Conservation (phyloP, 139 green algal species). For the Asterochloris sp. region DNA sequence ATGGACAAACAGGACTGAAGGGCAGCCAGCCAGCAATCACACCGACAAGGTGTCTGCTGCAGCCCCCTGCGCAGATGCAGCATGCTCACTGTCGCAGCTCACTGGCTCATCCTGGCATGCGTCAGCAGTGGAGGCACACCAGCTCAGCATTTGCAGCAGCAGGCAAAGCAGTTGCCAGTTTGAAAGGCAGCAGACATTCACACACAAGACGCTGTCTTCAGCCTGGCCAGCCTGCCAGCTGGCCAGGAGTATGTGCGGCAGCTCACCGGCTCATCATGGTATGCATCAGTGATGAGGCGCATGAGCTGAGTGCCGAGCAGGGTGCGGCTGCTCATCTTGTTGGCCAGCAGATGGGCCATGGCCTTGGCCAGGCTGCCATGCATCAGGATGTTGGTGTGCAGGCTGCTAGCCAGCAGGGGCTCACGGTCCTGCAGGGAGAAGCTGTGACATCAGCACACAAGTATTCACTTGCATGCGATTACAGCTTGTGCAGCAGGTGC, state of each 20-base stretch:
- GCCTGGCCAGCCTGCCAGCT: too few species aligned
- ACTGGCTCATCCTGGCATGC: too few species aligned
- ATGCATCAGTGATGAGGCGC: conserved; percentile 73
- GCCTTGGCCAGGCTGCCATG: conserved; percentile 79
- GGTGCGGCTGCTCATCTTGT: conserved; percentile 85
- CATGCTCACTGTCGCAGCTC: too few species aligned
- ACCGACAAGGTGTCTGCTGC: too few species aligned
- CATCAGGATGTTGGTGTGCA: conserved; percentile 92
- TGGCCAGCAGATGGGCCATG: conserved; percentile 92
- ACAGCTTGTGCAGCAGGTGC: too few species aligned
- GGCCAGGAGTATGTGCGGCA: not conserved
- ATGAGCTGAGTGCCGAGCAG: conserved; percentile 93
- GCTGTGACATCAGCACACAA: not conserved
- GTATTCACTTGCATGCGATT: too few species aligned
- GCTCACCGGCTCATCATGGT: conserved; percentile 32
- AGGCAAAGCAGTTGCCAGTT: not conserved
- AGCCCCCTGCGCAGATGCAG: too few species aligned
- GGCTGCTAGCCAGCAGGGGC: conserved; percentile 84
- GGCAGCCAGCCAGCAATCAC: too few species aligned
- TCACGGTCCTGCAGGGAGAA: conserved; percentile 50
- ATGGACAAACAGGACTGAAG: too few species aligned
- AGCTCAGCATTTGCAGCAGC: too few species aligned
- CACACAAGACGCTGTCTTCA: too few species aligned
- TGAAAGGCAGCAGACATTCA: not conserved
- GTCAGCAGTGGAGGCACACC: too few species aligned